These are phyloP conservation scores for Ustilago curta DNA, from an alignment of 1,284 basidiomycete species.

Conservation along the genomic window DNA sequence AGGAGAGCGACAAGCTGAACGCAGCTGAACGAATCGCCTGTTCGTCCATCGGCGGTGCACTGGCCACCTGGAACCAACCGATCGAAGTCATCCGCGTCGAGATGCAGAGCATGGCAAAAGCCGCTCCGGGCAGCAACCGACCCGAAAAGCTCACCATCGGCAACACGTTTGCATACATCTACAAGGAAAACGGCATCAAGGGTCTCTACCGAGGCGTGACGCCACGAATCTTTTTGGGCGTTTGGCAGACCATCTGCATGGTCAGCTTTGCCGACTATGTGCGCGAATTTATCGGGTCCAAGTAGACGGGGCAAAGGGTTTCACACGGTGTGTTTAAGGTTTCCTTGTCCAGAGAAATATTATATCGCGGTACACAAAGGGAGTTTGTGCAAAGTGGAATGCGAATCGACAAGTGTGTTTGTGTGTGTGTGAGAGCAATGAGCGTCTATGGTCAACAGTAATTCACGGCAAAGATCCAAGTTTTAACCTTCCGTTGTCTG, in stretches of 20 bases:
- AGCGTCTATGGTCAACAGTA: too few relatives aligned
- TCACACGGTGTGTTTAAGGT: not conserved
- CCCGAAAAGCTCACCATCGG: constrained; percentile 89
- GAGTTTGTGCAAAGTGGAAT: too few relatives aligned
- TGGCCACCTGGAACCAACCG: constrained; percentile 99
- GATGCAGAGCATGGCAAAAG: constrained; percentile 99
- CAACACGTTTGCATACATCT: constrained; percentile 88
- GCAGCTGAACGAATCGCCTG: constrained; percentile 88
- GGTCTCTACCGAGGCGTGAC: constrained; percentile 97
- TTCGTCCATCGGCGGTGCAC: constrained; percentile 89
- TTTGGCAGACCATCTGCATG: constrained; percentile 99
- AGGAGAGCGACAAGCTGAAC: constrained; percentile 79
- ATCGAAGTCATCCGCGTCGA: constrained; percentile 96
- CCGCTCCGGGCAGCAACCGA: constrained; percentile 77
- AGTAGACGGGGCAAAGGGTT: too few relatives aligned
- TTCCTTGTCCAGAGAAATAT: too few relatives aligned
- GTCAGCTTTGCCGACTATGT: constrained; percentile 96
- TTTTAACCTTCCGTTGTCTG: too few relatives aligned
- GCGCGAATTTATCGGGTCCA: constrained; percentile 51
- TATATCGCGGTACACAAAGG: too few relatives aligned
- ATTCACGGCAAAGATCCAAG: too few relatives aligned
- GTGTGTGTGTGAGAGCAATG: too few relatives aligned
- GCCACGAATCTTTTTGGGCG: constrained; percentile 92
- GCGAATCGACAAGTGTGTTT: too few relatives aligned
- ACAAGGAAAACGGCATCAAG: constrained; percentile 95